Evolutionary conservation across 768 basidiomycete genomes (phyloP).

Genomic region (Mycena kentingensis): DNA sequence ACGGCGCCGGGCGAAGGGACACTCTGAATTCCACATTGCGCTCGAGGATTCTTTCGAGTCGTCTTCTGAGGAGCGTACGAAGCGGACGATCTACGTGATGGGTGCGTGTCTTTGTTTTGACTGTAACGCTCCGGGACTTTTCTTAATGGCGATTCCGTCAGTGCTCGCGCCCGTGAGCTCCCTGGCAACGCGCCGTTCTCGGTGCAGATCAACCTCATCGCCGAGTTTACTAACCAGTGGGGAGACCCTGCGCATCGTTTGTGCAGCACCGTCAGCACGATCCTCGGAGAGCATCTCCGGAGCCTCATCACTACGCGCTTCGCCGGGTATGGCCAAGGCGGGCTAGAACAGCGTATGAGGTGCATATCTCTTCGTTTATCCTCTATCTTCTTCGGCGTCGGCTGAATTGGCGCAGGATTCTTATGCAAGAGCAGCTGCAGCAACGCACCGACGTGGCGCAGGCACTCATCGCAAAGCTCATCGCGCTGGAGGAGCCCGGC

Average conservation of each 20-base stretch:
- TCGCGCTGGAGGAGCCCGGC: slow-evolving; percentile 42
- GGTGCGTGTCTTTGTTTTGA: slow-evolving; percentile 26
- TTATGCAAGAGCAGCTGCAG: slow-evolving; percentile 53
- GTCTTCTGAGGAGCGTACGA: slow-evolving; percentile 8
- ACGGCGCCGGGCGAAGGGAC: background rate
- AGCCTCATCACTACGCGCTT: slow-evolving; percentile 53
- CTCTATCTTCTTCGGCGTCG: background rate
- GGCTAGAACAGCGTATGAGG: slow-evolving; percentile 49
- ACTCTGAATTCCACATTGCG: too few relatives aligned
- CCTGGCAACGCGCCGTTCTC: slow-evolving; percentile 68
- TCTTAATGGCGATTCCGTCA: slow-evolving; percentile 25
- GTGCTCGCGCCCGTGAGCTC: slow-evolving; percentile 71
- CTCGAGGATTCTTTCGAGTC: too few relatives aligned
- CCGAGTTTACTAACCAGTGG: slow-evolving; percentile 49
- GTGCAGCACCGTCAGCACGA: slow-evolving; percentile 39
- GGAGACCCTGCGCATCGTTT: slow-evolving; percentile 45
- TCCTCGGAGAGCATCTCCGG: slow-evolving; percentile 41
- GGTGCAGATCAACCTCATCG: slow-evolving; percentile 55
- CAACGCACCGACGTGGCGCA: slow-evolving; percentile 40
- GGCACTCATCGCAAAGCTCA: slow-evolving; percentile 48
- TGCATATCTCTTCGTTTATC: slow-evolving; percentile 36
- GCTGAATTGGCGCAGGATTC: slow-evolving; percentile 37
- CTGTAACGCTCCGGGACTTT: background rate
- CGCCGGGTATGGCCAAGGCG: slow-evolving; percentile 49
- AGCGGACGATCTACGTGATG: slow-evolving; percentile 31